These are phyloP conservation scores for Saccharomycopsis hybrid DNA, from an alignment of 1,139 yeast genomes.

Conservation along the genomic window DNA sequence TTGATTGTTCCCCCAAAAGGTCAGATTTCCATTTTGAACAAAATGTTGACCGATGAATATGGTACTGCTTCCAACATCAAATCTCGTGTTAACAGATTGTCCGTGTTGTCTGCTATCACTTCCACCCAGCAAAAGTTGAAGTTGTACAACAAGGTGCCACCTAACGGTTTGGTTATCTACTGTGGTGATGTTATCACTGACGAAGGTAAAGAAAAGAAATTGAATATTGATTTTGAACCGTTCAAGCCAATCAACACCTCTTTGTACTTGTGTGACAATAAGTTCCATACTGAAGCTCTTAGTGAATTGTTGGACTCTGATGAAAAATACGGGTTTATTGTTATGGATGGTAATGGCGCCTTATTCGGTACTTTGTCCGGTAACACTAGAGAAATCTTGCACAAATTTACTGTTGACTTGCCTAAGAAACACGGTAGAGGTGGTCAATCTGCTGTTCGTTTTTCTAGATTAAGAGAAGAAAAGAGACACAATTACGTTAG, in stretches of 20 bases:
- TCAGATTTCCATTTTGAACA: constrained; percentile 80
- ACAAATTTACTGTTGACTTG: constrained; percentile 92
- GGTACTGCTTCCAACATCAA: constrained; percentile 98
- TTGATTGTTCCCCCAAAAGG: constrained; percentile 92
- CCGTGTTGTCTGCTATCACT: constrained; percentile 93
- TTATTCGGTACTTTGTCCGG: constrained; percentile 95
- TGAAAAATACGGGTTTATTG: constrained; percentile 92
- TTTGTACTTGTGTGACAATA: constrained; percentile 91
- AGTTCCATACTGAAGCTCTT: constrained; percentile 95
- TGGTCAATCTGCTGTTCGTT: constrained; percentile 99
- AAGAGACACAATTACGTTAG: constrained; percentile 97
- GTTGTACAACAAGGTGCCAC: constrained; percentile 82
- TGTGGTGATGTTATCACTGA: constrained; percentile 98
- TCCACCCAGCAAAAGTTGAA: constrained; percentile 96
- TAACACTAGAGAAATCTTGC: constrained; percentile 91
- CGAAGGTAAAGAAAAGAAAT: constrained; percentile 94
- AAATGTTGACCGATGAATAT: constrained; percentile 95
- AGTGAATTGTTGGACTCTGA: constrained; percentile 91
- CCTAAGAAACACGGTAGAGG: constrained; percentile 99
- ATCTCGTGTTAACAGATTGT: constrained; percentile 91
- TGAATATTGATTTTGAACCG: constrained; percentile 93
- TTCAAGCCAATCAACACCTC: constrained; percentile 98
- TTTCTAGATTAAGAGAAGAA: constrained; percentile 97
- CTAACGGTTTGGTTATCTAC: constrained; percentile 89
- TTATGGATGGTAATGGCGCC: constrained; percentile 99